Evolutionary conservation across 2,329 filamentous ascomycete genomes (phyloP), one percentile per base, ranked within the genome.

Genomic region (Escovopsis sp.): DNA sequence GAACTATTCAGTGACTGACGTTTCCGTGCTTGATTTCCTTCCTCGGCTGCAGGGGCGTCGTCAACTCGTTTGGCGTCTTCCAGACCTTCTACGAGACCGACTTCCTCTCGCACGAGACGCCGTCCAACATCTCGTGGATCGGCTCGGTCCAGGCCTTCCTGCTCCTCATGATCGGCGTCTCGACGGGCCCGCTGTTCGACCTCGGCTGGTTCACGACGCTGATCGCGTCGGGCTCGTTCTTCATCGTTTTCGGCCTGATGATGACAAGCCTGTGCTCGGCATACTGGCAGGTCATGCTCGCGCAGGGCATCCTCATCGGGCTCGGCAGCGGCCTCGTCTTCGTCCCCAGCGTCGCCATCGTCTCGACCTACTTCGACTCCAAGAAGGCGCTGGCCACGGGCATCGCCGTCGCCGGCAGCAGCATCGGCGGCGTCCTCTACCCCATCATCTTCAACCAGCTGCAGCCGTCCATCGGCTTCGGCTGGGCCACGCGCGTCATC

Each of bases 61-160:
- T 60, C 32, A 61, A 53, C 44, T 50, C 68, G 6, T 77, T 73
- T 43, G 69, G 70, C 6, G 65, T 70, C 2, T 78, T 71, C 48
- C 71, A 77, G 48, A 67, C 66, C 2, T 73, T 74, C 57, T 77
- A 77, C 48, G 53, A 59, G 41, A 60, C 57, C 32, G 62, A 55
- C 9, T 55, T 38, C 15, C 40, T 51, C 8, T 47, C 43, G 3
- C 8, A 42, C 58, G 59, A 47, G 48, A 59, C 38, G 45, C 71
- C 51, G 42, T 52, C 44, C 38, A 51, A 18, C 52, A 64, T 47
- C n/a, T 52, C 52, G 1, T 56, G 55, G 53, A 67, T 73, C 12
- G 69, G 68, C 12, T 65, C 66, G 4, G 49, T 69, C 6, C 69
- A 72, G 43, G 58, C 58, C 1, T 68, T 66, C 36, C 52, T 74